Evolutionary conservation across 345 rosid genomes (phyloP).

Genomic region (Euphorbia pulcherrima): DNA sequence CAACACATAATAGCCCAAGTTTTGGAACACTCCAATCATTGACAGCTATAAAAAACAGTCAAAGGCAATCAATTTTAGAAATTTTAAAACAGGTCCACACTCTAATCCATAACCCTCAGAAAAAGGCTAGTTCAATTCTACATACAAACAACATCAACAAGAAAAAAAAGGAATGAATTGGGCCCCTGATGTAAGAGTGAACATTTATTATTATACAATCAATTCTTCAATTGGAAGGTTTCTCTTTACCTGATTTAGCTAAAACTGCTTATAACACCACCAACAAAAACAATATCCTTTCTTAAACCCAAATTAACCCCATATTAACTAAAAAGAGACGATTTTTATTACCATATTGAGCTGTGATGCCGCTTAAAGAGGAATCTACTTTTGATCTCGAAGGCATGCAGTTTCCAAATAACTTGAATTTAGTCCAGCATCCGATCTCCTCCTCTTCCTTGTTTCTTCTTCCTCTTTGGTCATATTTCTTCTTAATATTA

Average conservation of each 20-base stretch:
- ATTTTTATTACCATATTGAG: constrained; percentile 22
- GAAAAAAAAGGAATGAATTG: background rate
- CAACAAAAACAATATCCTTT: background rate
- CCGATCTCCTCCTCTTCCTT: constrained; percentile 15
- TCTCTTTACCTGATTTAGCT: background rate
- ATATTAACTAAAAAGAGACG: background rate
- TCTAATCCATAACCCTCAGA: background rate
- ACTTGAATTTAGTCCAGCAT: constrained; percentile 28
- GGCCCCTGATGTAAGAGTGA: background rate
- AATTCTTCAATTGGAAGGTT: background rate
- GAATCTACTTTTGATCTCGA: constrained; percentile 32
- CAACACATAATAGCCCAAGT: background rate
- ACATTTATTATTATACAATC: background rate
- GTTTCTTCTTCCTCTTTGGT: constrained; percentile 10
- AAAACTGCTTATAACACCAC: background rate
- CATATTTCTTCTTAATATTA: constrained; percentile 20
- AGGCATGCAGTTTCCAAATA: constrained; percentile 24
- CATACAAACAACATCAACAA: background rate
- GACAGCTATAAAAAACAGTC: background rate
- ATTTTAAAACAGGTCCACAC: background rate
- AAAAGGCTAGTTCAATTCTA: background rate
- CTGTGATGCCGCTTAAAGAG: constrained; percentile 22
- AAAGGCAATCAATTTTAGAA: background rate
- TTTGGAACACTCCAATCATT: background rate
- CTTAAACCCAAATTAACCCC: background rate